Percentiles rank a stretch among this genome's conserved stretches.
These are phyloP conservation scores for Luvunga scandens DNA, from an alignment of 345 rosid species.

Conservation along the genomic window DNA sequence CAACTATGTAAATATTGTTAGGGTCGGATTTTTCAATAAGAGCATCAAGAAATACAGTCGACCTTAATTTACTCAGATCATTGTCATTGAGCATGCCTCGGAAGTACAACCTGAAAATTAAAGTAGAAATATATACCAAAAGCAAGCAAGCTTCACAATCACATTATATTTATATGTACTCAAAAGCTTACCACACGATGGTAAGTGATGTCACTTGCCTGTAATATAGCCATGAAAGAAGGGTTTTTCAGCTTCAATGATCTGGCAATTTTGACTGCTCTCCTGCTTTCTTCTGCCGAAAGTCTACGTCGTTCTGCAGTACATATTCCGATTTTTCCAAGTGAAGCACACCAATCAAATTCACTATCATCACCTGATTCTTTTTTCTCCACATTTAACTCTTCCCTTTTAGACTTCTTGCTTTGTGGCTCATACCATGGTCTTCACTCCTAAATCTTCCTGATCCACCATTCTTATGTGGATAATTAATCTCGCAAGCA, in stretches of 20 bases:
- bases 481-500: slow-evolving; percentile 34
- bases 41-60: no score
- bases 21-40: no score
- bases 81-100: no score
- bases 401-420: slow-evolving; percentile 11
- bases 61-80: no score
- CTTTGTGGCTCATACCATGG: neutral
- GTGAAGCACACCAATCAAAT: neutral
- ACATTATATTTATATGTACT: no score
- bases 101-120: no score
- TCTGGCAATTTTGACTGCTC: neutral
- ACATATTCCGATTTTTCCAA: neutral
- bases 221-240: neutral
- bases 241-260: neutral
- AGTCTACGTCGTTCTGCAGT: neutral
- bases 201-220: neutral
- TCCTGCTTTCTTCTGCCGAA: neutral
- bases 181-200: no score
- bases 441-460: neutral
- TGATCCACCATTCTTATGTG: neutral
- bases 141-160: no score
- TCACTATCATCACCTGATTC: neutral
- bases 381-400: neutral
- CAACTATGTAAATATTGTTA: no score
- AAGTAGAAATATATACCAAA: no score